Evolutionary conservation across 805 yeast genomes (phyloP), one percentile per base, ranked within the genome.

Genomic region (Ogataea pignaliae): DNA sequence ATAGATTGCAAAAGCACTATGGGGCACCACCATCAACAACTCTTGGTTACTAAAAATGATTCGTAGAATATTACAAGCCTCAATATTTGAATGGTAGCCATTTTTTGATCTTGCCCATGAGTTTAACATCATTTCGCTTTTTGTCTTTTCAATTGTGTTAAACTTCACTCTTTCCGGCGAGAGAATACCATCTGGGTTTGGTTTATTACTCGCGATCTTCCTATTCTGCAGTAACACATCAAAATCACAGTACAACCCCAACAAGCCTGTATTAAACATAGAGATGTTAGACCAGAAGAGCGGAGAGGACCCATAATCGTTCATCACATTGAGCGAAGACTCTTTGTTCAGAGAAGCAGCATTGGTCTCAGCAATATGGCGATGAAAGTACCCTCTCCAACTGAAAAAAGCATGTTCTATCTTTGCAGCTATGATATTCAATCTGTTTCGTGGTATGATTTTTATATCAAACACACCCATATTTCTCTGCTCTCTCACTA

Each of bases 331-430:
- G 13, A 18, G 28, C 12, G 32, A 8, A 10, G 29, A 17, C 7
- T 36, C 37, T 6, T 17, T n/a, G 8, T 6, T 11, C 28, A 29
- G 10, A 10, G 29, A 28, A 3, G 46, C 46, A 3, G 50, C 52
- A 42, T 58, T 60, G 2, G 56, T 50, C 16, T 49, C 41, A 10
- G 52, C 47, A 21, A 66, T 63, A 42, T 68, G 73, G 16, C 51
- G 47, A 43, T 69, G 70, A 46, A 66, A 66, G 47, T 66, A 65
- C 10, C 57, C 60, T 41, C 62, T 56, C 73, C 73, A 69, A 37
- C 59, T 58, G 37, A 52, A 50, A 34, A 66, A 59, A 1, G 69
- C 68, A 6, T 54, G 54, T 37, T 61, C 63, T 30, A 69, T 48
- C 37, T 63, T 57, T 14, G 49, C 46, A 16, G 61, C 54, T 34